Conservation (phyloP, 441 rosid genomes). For the Jatropha podagrica region DNA sequence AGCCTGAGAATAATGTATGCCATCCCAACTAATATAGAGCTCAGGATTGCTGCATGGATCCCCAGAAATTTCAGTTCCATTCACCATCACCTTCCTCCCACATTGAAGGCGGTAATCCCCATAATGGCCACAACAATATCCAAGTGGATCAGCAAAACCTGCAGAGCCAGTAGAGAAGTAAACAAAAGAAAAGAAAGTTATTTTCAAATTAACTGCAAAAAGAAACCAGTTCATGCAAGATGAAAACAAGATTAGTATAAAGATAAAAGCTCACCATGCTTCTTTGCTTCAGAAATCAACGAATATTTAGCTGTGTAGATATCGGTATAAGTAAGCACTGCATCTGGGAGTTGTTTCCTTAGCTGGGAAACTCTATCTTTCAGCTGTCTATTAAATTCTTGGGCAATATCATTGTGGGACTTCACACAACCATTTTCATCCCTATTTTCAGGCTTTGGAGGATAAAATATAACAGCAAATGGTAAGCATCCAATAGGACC, state of each 20-base stretch:
- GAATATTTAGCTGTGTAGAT: conserved; percentile 23
- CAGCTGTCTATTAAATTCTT: conserved; percentile 23
- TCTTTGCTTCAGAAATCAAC: conserved; percentile 14
- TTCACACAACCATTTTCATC: conserved; percentile 23
- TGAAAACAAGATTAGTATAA: background rate
- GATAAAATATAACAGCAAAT: conserved; percentile 4
- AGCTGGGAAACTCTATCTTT: background rate
- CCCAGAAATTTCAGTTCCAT: conserved; percentile 59
- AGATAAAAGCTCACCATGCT: conserved; percentile 8
- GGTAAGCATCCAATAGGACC: conserved; percentile 29
- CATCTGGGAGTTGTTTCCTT: conserved; percentile 14
- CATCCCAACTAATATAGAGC: conserved; percentile 67
- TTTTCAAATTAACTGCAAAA: conserved; percentile 16
- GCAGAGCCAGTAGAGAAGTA: background rate
- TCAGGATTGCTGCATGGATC: conserved; percentile 50
- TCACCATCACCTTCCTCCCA: conserved; percentile 48
- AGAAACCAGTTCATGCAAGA: background rate
- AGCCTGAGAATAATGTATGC: conserved; percentile 62
- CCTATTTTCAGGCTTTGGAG: conserved; percentile 9
- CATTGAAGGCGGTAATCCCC: conserved; percentile 54
- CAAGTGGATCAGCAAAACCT: conserved; percentile 65
- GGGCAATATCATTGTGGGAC: conserved; percentile 23
- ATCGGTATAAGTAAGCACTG: conserved; percentile 16
- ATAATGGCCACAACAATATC: conserved; percentile 60
- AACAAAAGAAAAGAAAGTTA: background rate